Percentiles rank a stretch among this genome's conserved stretches.
Conservation (phyloP, 2,329 filamentous ascomycete species). For the Venturia effusa region DNA sequence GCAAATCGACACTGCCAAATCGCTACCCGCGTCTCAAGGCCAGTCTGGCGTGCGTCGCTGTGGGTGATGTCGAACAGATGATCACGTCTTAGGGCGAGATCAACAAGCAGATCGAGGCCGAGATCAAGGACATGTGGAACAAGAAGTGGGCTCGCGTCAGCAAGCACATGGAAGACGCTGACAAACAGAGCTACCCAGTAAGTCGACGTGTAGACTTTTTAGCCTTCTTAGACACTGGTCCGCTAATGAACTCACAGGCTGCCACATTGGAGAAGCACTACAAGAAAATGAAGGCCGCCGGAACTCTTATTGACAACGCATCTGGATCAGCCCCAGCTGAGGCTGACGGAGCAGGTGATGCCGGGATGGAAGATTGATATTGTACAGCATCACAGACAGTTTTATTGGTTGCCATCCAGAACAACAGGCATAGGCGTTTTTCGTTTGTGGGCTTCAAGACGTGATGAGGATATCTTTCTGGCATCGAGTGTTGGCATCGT, state of each 20-base stretch:
- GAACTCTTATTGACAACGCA: not conserved
- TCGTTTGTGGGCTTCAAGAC: not conserved
- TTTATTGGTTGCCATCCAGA: not conserved
- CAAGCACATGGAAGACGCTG: constrained; percentile 14
- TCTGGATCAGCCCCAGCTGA: not conserved
- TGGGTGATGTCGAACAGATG: constrained; percentile 12
- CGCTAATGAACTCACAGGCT: not conserved
- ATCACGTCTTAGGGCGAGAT: constrained; percentile 10
- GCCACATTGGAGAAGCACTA: constrained; percentile 14
- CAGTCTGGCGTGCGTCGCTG: constrained; percentile 12
- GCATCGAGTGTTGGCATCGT: not conserved
- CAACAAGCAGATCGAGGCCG: constrained; percentile 12
- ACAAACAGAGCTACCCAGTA: constrained; percentile 10
- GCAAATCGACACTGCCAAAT: constrained; percentile 15
- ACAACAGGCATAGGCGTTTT: not conserved
- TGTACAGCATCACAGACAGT: not conserved
- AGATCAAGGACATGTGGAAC: not conserved
- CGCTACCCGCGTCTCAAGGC: constrained; percentile 15
- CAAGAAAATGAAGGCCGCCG: constrained; percentile 12
- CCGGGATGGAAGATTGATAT: not conserved
- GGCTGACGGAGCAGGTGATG: not conserved
- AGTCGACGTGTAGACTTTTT: not conserved
- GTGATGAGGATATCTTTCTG: not conserved
- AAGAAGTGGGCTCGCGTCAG: constrained; percentile 15
- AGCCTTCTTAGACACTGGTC: not conserved